Percentiles rank a stretch among this genome's conserved stretches.
Evolutionary conservation across 805 yeast genomes (phyloP).

Genomic region (Nematodospora valgi): DNA sequence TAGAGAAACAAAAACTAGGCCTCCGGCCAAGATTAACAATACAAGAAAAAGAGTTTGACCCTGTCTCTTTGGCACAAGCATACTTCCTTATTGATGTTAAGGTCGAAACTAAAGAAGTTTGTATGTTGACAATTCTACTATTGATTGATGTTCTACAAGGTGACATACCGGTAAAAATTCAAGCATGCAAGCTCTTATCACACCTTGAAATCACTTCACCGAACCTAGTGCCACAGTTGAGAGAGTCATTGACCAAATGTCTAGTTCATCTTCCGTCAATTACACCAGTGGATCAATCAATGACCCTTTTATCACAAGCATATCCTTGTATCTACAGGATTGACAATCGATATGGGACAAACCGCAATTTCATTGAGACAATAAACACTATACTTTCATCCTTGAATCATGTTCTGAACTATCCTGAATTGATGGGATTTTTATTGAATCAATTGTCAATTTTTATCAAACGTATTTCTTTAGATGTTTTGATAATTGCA

Average conservation of each 20-base stretch:
- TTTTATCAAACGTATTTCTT: constrained; percentile 4
- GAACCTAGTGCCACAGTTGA: neutral
- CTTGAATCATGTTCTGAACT: constrained; percentile 13
- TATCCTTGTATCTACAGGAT: constrained; percentile 6
- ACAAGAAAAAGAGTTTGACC: neutral
- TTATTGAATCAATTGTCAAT: constrained; percentile 16
- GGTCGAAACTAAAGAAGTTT: neutral
- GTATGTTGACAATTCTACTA: neutral
- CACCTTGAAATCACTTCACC: neutral
- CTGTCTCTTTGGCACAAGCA: constrained; percentile 1
- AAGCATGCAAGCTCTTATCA: constrained; percentile 1
- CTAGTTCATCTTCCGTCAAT: constrained; percentile 5
- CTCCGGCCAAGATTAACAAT: constrained; percentile 1
- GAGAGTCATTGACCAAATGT: constrained; percentile 3
- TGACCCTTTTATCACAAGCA: constrained; percentile 2
- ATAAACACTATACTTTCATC: constrained; percentile 22
- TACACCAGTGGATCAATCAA: constrained; percentile 6
- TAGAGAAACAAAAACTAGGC: constrained; percentile 12
- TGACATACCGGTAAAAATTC: neutral
- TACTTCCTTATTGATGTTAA: constrained; percentile 2
- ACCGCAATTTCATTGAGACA: constrained; percentile 18
- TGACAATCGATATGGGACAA: no score
- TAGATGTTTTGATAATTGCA: constrained; percentile 7
- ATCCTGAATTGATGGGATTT: constrained; percentile 11
- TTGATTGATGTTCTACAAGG: neutral